Conservation (phyloP, 108 stramenopile species). For the Asterionellopsis glacialis region DNA sequence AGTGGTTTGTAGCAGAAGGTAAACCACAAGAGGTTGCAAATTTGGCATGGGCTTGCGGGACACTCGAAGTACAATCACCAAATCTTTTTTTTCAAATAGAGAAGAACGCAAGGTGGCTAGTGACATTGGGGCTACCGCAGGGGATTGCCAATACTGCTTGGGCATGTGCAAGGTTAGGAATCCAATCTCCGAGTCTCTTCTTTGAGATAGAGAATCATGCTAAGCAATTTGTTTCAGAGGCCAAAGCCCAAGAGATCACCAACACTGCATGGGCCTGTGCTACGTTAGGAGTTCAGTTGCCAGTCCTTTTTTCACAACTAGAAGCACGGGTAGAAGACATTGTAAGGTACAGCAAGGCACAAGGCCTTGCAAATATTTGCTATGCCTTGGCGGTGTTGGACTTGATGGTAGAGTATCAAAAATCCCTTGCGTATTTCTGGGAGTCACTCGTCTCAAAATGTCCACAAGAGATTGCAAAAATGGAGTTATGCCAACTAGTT, state of each 20-base stretch:
- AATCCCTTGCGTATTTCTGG: neutral
- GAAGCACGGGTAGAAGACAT: neutral
- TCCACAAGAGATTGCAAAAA: neutral
- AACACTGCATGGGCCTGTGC: slow-evolving; percentile 1
- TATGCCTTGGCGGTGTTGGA: slow-evolving; percentile 2
- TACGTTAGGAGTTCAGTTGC: neutral
- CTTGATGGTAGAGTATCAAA: neutral
- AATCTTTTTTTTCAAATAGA: slow-evolving; percentile 12
- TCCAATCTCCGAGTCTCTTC: slow-evolving; percentile 12
- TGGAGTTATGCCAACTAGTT: neutral
- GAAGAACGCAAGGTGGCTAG: neutral
- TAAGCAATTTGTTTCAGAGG: neutral
- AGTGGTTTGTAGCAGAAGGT: slow-evolving; percentile 1
- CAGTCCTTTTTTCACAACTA: neutral
- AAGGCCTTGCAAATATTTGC: neutral
- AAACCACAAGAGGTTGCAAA: slow-evolving; percentile 14
- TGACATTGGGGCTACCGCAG: slow-evolving; percentile 12
- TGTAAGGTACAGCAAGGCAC: neutral
- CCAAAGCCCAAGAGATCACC: neutral
- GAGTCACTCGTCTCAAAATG: neutral
- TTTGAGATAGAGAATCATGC: slow-evolving; percentile 5
- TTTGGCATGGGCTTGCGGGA: slow-evolving; percentile 4
- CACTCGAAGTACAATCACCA: slow-evolving; percentile 1
- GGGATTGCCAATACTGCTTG: slow-evolving; percentile 18
- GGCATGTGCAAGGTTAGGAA: slow-evolving; percentile 16